Conservation (phyloP, 2,329 filamentous ascomycete species). For the Triangularia verruculosa region DNA sequence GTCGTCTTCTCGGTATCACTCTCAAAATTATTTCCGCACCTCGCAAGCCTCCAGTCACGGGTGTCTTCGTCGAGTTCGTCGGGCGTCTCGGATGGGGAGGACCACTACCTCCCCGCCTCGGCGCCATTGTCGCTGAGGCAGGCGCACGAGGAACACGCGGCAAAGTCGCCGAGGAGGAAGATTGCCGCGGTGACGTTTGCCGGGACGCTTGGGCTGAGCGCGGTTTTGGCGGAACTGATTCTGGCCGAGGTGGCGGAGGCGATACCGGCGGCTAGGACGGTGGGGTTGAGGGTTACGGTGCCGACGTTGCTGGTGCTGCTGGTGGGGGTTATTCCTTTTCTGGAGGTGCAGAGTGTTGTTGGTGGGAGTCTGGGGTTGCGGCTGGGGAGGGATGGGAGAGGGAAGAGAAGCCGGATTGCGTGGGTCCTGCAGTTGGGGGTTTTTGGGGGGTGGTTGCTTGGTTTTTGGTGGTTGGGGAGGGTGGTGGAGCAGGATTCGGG, state of each 20-base stretch:
- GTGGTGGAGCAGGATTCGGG: slow-evolving; percentile 42
- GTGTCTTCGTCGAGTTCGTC: slow-evolving; percentile 16
- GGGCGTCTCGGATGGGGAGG: slow-evolving; percentile 52
- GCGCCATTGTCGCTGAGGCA: slow-evolving; percentile 58
- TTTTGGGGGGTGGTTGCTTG: slow-evolving; percentile 66
- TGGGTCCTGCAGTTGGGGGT: slow-evolving; percentile 62
- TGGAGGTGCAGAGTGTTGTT: slow-evolving; percentile 70
- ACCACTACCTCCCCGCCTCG: slow-evolving; percentile 60
- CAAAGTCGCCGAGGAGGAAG: slow-evolving; percentile 49
- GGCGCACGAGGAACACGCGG: slow-evolving; percentile 56
- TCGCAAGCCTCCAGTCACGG: slow-evolving; percentile 51
- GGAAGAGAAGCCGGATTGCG: slow-evolving; percentile 55
- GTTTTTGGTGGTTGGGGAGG: slow-evolving; percentile 74
- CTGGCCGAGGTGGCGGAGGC: slow-evolving; percentile 80
- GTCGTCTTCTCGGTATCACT: slow-evolving; percentile 60
- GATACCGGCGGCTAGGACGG: slow-evolving; percentile 60
- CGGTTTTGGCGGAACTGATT: slow-evolving; percentile 75
- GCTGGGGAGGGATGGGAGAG: slow-evolving; percentile 57
- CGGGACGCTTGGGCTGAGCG: slow-evolving; percentile 71
- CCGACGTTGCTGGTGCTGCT: slow-evolving; percentile 69
- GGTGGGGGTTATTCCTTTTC: slow-evolving; percentile 71
- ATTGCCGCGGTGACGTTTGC: slow-evolving; percentile 67
- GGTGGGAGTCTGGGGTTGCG: slow-evolving; percentile 54
- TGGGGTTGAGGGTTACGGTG: slow-evolving; percentile 68
- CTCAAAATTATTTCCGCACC: slow-evolving; percentile 68